A percentile compares a stretch with the other conserved stretches of the same genome.
Conservation (phyloP, 257 asterid genomes). For the Fraxinus excelsior region DNA sequence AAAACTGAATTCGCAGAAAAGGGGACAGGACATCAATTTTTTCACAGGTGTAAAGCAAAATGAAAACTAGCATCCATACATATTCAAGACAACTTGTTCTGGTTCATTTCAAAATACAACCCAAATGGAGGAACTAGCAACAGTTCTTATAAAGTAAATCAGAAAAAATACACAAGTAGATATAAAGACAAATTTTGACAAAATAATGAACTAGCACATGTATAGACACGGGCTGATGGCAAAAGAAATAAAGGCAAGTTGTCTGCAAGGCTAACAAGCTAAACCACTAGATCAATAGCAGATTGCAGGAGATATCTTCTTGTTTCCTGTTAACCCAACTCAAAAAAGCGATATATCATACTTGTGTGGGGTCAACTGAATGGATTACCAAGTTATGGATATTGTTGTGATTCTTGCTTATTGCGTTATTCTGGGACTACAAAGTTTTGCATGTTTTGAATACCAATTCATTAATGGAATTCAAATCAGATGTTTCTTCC, state of each 20-base stretch:
- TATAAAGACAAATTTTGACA: not conserved
- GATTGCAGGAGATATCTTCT: not conserved
- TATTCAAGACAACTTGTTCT: not conserved
- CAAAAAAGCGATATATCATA: not conserved
- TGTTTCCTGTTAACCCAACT: not conserved
- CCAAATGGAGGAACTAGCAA: not conserved
- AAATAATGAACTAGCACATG: not conserved
- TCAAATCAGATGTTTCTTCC: not conserved
- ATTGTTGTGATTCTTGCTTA: not conserved
- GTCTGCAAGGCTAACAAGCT: not conserved
- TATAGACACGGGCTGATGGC: not conserved
- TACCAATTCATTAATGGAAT: not conserved
- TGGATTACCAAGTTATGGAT: not conserved
- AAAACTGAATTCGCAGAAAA: conserved; percentile 9
- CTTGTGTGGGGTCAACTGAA: not conserved
- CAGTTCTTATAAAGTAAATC: not conserved
- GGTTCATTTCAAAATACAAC: not conserved
- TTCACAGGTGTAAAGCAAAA: not conserved
- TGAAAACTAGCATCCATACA: not conserved
- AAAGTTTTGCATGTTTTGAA: not conserved
- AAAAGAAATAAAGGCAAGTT: not conserved
- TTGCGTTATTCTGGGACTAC: not conserved
- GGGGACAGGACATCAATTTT: not conserved
- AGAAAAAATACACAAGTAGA: not conserved
- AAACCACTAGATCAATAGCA: not conserved